A percentile compares a stretch with the other conserved stretches of the same genome.
These are phyloP conservation scores for Monosporascus sp. DNA, from an alignment of 2,329 filamentous ascomycete species.

Conservation along the genomic window DNA sequence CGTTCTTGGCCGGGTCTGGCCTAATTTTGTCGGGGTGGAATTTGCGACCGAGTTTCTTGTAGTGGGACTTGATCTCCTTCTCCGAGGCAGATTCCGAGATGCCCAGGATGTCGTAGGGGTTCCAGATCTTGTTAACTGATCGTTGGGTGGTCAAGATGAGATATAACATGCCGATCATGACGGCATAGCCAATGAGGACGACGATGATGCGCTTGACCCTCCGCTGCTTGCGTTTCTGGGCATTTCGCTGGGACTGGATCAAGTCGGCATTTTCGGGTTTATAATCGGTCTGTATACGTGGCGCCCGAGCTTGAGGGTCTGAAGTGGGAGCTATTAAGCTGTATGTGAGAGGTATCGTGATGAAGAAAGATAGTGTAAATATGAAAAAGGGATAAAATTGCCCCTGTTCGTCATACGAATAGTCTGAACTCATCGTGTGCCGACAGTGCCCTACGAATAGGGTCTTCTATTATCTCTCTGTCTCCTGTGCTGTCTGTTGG, in stretches of 20 bases:
- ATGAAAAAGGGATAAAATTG: slow-evolving; percentile 99
- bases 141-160: slow-evolving; percentile 76
- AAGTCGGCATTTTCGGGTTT: slow-evolving; percentile 77
- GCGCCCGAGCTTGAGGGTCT: slow-evolving; percentile 72
- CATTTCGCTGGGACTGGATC: slow-evolving; percentile 74
- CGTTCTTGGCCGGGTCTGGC: slow-evolving; percentile 79
- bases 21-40: slow-evolving; percentile 90
- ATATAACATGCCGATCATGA: slow-evolving; percentile 89
- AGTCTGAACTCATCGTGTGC: slow-evolving; percentile 80
- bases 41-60: slow-evolving; percentile 78
- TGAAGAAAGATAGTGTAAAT: slow-evolving; percentile 78
- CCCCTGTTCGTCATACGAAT: slow-evolving; percentile 96
- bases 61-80: slow-evolving; percentile 87
- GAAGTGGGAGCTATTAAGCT: slow-evolving; percentile 74
- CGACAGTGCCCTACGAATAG: slow-evolving; percentile 22
- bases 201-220: slow-evolving; percentile 78
- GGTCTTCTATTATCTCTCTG: slow-evolving; percentile 14
- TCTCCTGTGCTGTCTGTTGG: slow-evolving; percentile 2
- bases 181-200: slow-evolving; percentile 69
- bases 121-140: slow-evolving; percentile 75
- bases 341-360: slow-evolving; percentile 88
- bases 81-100: slow-evolving; percentile 80
- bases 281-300: slow-evolving; percentile 76
- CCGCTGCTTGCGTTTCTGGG: slow-evolving; percentile 85
- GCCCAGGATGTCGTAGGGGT: slow-evolving; percentile 91